These are phyloP conservation scores for Nigrospora oryzae DNA, from an alignment of 2,329 filamentous ascomycete genomes.

Conservation along the genomic window DNA sequence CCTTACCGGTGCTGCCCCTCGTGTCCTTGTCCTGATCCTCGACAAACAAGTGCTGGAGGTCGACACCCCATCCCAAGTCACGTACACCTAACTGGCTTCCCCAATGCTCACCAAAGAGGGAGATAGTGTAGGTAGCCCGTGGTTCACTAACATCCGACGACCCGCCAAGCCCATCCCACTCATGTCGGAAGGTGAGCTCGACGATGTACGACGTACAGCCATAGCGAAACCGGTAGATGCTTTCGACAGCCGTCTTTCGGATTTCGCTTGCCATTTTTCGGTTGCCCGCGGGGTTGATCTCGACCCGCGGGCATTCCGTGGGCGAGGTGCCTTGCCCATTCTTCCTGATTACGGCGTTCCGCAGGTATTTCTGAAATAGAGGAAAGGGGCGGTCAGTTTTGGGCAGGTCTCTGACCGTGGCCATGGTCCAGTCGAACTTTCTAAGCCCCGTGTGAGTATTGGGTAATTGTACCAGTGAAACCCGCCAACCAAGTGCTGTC, in stretches of 20 bases:
- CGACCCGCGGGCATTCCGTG: too few species aligned
- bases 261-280: slow-evolving; percentile 10
- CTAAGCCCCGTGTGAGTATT: slow-evolving; percentile 14
- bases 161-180: slow-evolving; percentile 18
- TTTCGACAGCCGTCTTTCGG: slow-evolving; percentile 20
- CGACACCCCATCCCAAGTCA: slow-evolving; percentile 14
- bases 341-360: too few species aligned
- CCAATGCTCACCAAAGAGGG: slow-evolving; percentile 22
- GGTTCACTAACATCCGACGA: slow-evolving; percentile 4
- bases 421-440: slow-evolving; percentile 27
- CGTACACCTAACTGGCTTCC: slow-evolving; percentile 9
- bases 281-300: too few species aligned
- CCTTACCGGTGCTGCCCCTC: slow-evolving; percentile 10
- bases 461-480: background rate
- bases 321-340: too few species aligned
- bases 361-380: too few species aligned
- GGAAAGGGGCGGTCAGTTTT: slow-evolving; percentile 2
- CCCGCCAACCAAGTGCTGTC: background rate
- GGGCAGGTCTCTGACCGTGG: slow-evolving; percentile 15
- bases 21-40: slow-evolving; percentile 12
- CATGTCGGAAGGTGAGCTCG: slow-evolving; percentile 24
- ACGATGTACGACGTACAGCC: slow-evolving; percentile 20
- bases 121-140: slow-evolving; percentile 16
- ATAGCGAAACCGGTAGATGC: slow-evolving; percentile 22
- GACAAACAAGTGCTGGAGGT: slow-evolving; percentile 14